Evolutionary conservation across 176 grass and related monocot species (phyloP), one percentile per base, ranked within the genome.

Genomic region (Typha latifolia): DNA sequence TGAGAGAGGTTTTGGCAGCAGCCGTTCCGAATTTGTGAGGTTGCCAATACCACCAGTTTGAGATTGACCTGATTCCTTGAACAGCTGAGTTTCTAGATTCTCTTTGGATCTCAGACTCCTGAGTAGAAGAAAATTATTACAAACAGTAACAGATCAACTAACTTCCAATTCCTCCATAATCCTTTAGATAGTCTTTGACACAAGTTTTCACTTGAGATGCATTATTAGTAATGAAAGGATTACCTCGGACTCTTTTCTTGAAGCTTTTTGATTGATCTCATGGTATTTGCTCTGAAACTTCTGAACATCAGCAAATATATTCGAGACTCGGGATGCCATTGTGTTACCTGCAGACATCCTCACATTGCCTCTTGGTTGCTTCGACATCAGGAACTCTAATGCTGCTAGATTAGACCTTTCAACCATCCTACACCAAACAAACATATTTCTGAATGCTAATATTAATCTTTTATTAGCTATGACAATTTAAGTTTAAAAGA

Each of bases 321-420:
- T 73, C 6, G 85, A 82, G 1, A 79, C 77, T 9, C 86, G 71
- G 31, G 74, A 69, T 32, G 85, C 93, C 12, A 57, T 78, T 3
- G 83, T 72, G 53, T 90, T 90, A 59, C 85, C 81, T 70, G 87
- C 82, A 3, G 93, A 89, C 51, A 92, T 82, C 51, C 88, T 82
- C n/a, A 90, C 93, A 49, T 48, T 76, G 66, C 93, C 80, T 3
- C 93, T 78, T 10, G 88, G 93, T 77, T 90, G 85, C 82, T 90
- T 97, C 48, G 93, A 97, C 93, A 90, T 90, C 12, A 92, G n/a
- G 67, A 89, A 97, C 78, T 97, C 93, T 19, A 97, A 67, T 4
- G 83, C 80, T 59, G 93, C 85, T 66, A 92, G 88, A 14, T 92
- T 82, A 14, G 88, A 81, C 49, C 83, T 78, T 64, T 97, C 80